phyloP scores from a whole-genome alignment of 2,329 filamentous ascomycete genomes.

The Penicillium nordicum region DNA sequence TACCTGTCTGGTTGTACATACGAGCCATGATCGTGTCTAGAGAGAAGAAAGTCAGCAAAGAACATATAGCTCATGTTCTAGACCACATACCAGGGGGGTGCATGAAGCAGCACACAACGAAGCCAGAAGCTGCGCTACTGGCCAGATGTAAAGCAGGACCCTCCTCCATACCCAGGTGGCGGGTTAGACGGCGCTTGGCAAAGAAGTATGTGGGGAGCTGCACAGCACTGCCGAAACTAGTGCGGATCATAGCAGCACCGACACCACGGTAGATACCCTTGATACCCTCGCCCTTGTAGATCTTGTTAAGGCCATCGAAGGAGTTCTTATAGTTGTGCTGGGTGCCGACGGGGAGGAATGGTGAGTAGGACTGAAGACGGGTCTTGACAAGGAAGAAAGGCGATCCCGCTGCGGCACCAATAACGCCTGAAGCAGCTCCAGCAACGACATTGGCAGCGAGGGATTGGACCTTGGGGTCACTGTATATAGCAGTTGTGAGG shows the following conservation, averaged over 20 bases:
- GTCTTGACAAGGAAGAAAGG: constrained; percentile 99
- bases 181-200: constrained; percentile 79
- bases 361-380: constrained; percentile 86
- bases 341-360: constrained; percentile 91
- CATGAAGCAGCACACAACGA: constrained; percentile 97
- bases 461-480: constrained; percentile 72
- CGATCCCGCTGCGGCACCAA: constrained; percentile 88
- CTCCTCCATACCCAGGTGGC: constrained; percentile 84
- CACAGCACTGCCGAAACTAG: constrained; percentile 91
- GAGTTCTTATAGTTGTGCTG: constrained; percentile 90
- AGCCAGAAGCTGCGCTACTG: constrained; percentile 84
- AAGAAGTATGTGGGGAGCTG: constrained; percentile 98
- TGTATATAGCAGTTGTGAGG: constrained; percentile 66
- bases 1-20: constrained; percentile 97
- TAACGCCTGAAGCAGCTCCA: constrained; percentile 80
- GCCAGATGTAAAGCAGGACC: constrained; percentile 83
- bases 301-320: constrained; percentile 74
- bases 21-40: constrained; percentile 95
- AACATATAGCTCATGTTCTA: not conserved
- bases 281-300: constrained; percentile 73
- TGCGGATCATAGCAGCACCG: constrained; percentile 89
- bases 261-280: constrained; percentile 85
- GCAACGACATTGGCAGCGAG: constrained; percentile 91
- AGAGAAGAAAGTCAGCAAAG: constrained; percentile 3
- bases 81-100: constrained; percentile 76